Base-by-base conservation (phyloP, 768 basidiomycete genomes). In the Botryobasidium botryosum region DNA sequence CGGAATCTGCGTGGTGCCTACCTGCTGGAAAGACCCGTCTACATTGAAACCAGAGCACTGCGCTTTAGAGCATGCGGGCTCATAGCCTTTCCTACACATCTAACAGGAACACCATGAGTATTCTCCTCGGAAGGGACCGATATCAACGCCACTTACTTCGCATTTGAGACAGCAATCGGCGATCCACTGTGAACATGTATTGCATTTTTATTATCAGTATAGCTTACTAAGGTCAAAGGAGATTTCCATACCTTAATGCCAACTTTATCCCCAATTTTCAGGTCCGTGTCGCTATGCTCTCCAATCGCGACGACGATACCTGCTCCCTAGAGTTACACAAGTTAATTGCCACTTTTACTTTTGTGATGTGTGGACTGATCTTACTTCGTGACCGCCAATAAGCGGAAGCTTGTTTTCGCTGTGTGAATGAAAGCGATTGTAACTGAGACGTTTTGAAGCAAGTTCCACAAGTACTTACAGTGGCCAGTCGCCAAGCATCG, bases 271-370 rank as follows among this genome's bases (percentile, higher is more conserved):
- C 85, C 85, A 29, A 85, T 48, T 55, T 79, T 74, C 51, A 87
- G 71, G 0, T 74, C 71, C 8, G 71, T 74, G 38, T 65, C 44
- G 0, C 81, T 79, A 56, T 77, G 62, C 6, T 68, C 65, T 20
- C 74, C 85, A 53, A 90, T 82, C 21, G 85, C 86, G 33, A 88
- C 78, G 44, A 92, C 62, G 35, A 68, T 63, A 15, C 87, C 85
- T 10, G 84, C 82, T 51, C 85, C 86, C 61, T 87, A 85, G 71
- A 0, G 79, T 33, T 33, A 33, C 12, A 18, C n/a, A n/a, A n/a
- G n/a, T n/a, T n/a, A n/a, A n/a, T n/a, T n/a, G n/a, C n/a, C n/a
- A n/a, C n/a, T n/a, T n/a, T n/a, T n/a, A 33, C 32, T 33, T 33
- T 33, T 33, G 32, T 33, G 32, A 33, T 33, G 32, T 33, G 18